Conservation (phyloP, 2,329 filamentous ascomycete genomes). For the Colletotrichum tofieldiae region DNA sequence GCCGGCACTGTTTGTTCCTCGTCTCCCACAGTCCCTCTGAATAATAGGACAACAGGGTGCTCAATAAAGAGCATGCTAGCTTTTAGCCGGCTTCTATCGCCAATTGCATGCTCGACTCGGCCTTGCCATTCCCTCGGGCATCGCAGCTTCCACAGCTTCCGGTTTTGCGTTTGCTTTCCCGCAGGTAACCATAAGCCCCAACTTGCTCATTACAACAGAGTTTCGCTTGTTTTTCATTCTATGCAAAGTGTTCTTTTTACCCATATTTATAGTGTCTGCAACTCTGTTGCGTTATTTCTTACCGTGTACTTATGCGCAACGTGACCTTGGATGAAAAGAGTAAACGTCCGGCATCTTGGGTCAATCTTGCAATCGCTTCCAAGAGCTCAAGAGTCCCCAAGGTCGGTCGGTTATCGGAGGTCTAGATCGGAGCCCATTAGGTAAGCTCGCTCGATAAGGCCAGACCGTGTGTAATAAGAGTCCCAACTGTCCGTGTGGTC, state of each 20-base stretch:
- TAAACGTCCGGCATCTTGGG: not conserved
- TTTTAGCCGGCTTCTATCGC: not conserved
- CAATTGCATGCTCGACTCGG: not conserved
- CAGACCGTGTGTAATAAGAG: conserved; percentile 1
- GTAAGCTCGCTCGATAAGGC: conserved; percentile 13
- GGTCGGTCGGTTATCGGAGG: conserved; percentile 34
- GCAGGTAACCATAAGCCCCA: not conserved
- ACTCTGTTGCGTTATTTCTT: not conserved
- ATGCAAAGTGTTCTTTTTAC: too few species aligned
- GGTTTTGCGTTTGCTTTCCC: not conserved
- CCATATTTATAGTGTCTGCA: too few species aligned
- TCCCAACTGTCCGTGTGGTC: conserved; percentile 9
- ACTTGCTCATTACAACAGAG: not conserved
- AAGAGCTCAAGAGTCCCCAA: not conserved
- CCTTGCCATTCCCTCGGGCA: not conserved
- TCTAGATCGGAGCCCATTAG: conserved; percentile 18
- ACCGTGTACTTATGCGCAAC: not conserved
- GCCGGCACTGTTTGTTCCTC: too few species aligned
- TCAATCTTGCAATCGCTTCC: not conserved
- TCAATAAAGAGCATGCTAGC: not conserved
- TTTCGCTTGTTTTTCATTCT: not conserved
- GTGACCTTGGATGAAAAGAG: not conserved
- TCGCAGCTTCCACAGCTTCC: not conserved
- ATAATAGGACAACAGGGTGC: not conserved
- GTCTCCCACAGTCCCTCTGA: not conserved